These are phyloP conservation scores for Amphirosellinia nigrospora DNA, from an alignment of 495 filamentous ascomycete genomes.

Conservation along the genomic window DNA sequence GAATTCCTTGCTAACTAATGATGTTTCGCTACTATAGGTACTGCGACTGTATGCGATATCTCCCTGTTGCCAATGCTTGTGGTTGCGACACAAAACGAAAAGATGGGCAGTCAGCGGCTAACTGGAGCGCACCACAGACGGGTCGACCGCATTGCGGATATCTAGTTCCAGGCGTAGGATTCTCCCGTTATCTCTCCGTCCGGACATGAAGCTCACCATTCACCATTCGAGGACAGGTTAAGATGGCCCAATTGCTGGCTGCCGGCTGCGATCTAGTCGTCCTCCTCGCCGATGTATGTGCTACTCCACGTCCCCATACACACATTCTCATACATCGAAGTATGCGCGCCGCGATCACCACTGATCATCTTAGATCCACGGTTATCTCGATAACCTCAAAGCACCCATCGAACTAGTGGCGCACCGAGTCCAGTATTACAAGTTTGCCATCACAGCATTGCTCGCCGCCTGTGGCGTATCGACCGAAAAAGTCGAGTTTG, in stretches of 20 bases:
- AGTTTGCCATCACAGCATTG: slow-evolving; percentile 66
- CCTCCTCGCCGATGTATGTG: slow-evolving; percentile 74
- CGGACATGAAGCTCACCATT: background rate
- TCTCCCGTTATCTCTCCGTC: background rate
- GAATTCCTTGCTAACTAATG: background rate
- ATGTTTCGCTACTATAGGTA: slow-evolving; percentile 51
- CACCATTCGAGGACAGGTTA: slow-evolving; percentile 53
- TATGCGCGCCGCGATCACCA: too few relatives aligned
- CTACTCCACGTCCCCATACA: background rate
- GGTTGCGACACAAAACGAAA: background rate
- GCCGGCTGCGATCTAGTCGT: slow-evolving; percentile 84
- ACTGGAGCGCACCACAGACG: slow-evolving; percentile 47
- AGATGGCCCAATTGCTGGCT: slow-evolving; percentile 85
- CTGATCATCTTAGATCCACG: slow-evolving; percentile 50
- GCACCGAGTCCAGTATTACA: slow-evolving; percentile 75
- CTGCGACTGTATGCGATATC: slow-evolving; percentile 59
- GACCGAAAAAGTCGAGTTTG: slow-evolving; percentile 80
- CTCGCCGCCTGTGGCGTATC: slow-evolving; percentile 74
- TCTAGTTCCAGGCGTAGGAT: slow-evolving; percentile 67
- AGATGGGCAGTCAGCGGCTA: background rate
- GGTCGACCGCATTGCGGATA: slow-evolving; percentile 84
- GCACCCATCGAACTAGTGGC: slow-evolving; percentile 88
- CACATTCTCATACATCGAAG: background rate
- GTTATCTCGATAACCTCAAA: slow-evolving; percentile 83
- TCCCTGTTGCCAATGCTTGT: too few relatives aligned